Evolutionary conservation across 2,329 filamentous ascomycete species (phyloP).

Genomic region (Aspergillus sp.): DNA sequence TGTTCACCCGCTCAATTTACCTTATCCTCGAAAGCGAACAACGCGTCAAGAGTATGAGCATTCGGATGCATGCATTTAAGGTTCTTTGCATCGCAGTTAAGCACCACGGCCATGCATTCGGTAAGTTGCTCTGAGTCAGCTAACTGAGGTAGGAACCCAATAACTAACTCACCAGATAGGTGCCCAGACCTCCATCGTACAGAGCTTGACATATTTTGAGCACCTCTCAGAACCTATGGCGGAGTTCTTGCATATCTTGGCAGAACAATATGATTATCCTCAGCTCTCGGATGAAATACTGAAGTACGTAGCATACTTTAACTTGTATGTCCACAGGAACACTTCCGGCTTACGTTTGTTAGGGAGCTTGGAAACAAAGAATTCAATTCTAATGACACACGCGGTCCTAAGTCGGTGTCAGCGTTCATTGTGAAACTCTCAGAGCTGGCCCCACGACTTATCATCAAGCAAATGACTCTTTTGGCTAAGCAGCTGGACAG

Average conservation of each 20-base stretch:
- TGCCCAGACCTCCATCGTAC: conserved; percentile 95
- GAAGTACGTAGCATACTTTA: conserved; percentile 43
- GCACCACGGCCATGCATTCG: conserved; percentile 95
- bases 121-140: conserved; percentile 49
- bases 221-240: conserved; percentile 99
- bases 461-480: conserved; percentile 97
- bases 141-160: not conserved
- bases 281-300: conserved; percentile 93
- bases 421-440: conserved; percentile 91
- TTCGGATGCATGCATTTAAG: conserved; percentile 97
- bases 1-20: conserved; percentile 92
- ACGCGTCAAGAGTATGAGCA: conserved; percentile 81
- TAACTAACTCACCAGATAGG: conserved; percentile 54
- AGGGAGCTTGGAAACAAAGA: conserved; percentile 95
- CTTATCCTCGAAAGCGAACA: conserved; percentile 92
- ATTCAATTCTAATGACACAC: conserved; percentile 94
- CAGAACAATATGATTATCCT: conserved; percentile 96
- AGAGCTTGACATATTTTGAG: conserved; percentile 97
- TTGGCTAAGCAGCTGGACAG: conserved; percentile 93
- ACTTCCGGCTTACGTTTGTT: conserved; percentile 23
- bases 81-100: conserved; percentile 95
- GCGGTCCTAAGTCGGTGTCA: conserved; percentile 94
- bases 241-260: conserved; percentile 92
- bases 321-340: not conserved
- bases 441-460: conserved; percentile 83